phyloP scores from a whole-genome alignment of 176 grass and related monocot genomes.

The Cocos nucifera region DNA sequence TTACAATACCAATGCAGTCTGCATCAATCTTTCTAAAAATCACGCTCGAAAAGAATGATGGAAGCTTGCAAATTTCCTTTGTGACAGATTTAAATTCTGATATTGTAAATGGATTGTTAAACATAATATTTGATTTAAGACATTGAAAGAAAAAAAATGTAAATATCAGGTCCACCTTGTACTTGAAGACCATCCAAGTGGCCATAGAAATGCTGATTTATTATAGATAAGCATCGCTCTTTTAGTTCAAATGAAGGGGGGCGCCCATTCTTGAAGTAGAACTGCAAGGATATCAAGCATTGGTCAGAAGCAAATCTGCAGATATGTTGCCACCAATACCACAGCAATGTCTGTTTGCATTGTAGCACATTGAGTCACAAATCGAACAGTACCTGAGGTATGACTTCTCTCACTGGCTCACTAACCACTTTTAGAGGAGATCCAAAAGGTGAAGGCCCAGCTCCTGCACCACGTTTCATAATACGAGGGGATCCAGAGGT shows the following conservation, averaged over 20 bases:
- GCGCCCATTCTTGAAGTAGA: constrained; percentile 74
- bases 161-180: constrained; percentile 33
- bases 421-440: constrained; percentile 53
- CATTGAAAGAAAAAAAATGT: not conserved
- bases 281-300: constrained; percentile 32
- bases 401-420: constrained; percentile 54
- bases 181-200: constrained; percentile 56
- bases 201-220: constrained; percentile 60
- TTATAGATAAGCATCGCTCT: constrained; percentile 43
- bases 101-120: not conserved
- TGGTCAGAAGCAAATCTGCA: not conserved
- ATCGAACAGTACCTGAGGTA: constrained; percentile 62
- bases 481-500: constrained; percentile 49
- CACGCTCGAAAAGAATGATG: constrained; percentile 65
- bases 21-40: constrained; percentile 79
- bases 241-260: constrained; percentile 46
- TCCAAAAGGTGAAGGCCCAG: constrained; percentile 29
- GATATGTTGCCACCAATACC: not conserved
- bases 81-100: constrained; percentile 84
- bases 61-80: constrained; percentile 95
- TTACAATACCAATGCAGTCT: constrained; percentile 41
- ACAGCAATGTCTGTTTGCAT: not conserved
- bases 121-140: not conserved
- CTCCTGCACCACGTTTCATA: constrained; percentile 30
- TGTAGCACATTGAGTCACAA: constrained; percentile 10